A percentile compares a stretch with the other conserved stretches of the same genome.
Evolutionary conservation across 2,329 filamentous ascomycete species (phyloP).

Genomic region (Alternaria ethzedia): DNA sequence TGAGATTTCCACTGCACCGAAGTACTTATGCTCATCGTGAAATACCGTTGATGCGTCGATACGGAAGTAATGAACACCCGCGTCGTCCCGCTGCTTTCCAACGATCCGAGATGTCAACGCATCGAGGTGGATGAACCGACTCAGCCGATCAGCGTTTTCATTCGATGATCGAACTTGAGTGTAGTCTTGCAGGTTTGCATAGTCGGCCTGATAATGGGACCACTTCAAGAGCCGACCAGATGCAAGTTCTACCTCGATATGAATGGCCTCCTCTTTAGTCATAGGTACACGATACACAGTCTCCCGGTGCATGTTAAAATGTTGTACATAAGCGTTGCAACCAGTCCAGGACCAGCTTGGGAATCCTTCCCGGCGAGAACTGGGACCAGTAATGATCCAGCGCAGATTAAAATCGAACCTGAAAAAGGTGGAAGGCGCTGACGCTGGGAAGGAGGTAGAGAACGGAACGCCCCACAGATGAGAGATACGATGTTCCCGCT

Average conservation of each 20-base stretch:
- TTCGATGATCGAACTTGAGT: background rate
- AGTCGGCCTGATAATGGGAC: background rate
- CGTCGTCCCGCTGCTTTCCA: fast-evolving
- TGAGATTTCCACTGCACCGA: background rate
- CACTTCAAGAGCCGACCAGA: background rate
- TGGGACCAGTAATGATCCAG: background rate
- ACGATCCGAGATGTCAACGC: background rate
- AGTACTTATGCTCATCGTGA: too few relatives aligned
- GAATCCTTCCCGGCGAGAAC: background rate
- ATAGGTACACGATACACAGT: background rate
- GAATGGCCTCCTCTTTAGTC: background rate
- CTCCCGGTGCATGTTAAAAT: fast-evolving
- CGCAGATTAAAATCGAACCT: background rate
- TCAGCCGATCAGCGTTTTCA: background rate
- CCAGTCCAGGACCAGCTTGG: background rate
- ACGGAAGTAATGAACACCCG: fast-evolving
- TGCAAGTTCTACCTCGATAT: background rate
- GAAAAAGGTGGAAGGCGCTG: background rate
- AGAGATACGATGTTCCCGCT: background rate
- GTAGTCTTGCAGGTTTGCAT: background rate
- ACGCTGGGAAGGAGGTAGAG: too few relatives aligned
- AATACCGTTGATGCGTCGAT: background rate
- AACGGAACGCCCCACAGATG: background rate
- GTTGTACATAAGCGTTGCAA: background rate
- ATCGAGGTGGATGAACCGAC: background rate